Base-by-base conservation (phyloP, 371 early-diverging fungal genomes). In the Blastocladiella emersonii region DNA sequence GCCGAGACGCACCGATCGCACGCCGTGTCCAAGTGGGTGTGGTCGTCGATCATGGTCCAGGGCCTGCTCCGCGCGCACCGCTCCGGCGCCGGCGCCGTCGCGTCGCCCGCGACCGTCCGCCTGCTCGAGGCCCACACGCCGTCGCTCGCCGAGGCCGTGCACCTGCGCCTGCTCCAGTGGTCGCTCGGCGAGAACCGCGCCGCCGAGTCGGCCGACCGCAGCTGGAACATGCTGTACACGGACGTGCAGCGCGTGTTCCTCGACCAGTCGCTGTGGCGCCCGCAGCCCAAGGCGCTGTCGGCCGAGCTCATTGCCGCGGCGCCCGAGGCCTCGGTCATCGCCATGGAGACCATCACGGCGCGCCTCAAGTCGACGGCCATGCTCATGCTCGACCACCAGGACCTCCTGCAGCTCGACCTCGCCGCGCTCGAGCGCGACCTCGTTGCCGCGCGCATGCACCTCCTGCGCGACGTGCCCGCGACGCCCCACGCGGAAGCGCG, bases 111-210 rank as follows among this genome's bases (percentile, higher is more conserved):
- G 36, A 84, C 93, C 66, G 99, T 99, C 81, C 84, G 99, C 45
- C 82, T 99, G 65, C 94, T 99, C 73, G 90, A 98, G 85, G 93
- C 98, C 0, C 91, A 98, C 57, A 97, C 99, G 73, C 93, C 97
- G 13, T 78, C 77, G 56, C 79, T 86, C 63, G 53, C 53, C 30
- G 30, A 30, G 30, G 8, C 23, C 1, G 53, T 51, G 53, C 53
- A 51, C 53, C 10, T 39, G 7, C 37, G 19, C 2, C 30, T 59
- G 2, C 17, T 59, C 36, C 60, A 59, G 30, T 59, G 60, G 60
- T 32, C 60, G 12, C 27, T 37, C 17, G 15, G 1, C 15, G 8
- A 59, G 15, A 4, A 7, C 25, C 7, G 15, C 3, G 25, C 41
- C 13, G 30, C 43, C 17, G 60, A 36, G 17, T 17, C 41, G 13